A percentile compares a stretch with the other conserved stretches of the same genome.
phyloP scores from a whole-genome alignment of 2,329 filamentous ascomycete species.

The Plectosphaerella sp. region DNA sequence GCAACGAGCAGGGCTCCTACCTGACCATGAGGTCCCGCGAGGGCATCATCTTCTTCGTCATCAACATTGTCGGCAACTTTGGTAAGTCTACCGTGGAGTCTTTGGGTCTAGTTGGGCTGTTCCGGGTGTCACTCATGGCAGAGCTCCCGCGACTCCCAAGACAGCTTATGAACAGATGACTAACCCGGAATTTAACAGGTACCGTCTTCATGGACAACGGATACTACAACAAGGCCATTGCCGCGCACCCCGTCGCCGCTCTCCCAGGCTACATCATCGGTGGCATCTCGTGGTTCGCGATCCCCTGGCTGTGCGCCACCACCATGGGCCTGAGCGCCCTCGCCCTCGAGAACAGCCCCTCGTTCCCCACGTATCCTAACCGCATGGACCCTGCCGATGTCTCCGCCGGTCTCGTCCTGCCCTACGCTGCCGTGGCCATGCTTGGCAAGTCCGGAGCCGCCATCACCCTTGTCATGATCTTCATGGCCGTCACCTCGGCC shows the following conservation, averaged over 20 bases:
- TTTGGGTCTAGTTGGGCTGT: background rate
- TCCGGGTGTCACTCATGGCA: too few species aligned
- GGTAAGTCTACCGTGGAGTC: slow-evolving; percentile 20
- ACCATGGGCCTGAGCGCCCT: slow-evolving; percentile 76
- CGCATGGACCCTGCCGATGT: slow-evolving; percentile 69
- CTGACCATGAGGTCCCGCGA: slow-evolving; percentile 74
- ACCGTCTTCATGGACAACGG: slow-evolving; percentile 75
- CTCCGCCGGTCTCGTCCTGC: slow-evolving; percentile 70
- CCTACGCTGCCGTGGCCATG: slow-evolving; percentile 72
- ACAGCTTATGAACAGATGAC: background rate
- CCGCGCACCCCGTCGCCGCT: slow-evolving; percentile 71
- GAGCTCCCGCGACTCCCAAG: too few species aligned
- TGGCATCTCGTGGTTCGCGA: slow-evolving; percentile 78
- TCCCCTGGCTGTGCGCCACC: slow-evolving; percentile 77
- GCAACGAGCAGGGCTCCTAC: slow-evolving; percentile 72
- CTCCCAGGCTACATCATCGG: slow-evolving; percentile 70
- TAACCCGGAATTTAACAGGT: background rate
- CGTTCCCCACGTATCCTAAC: slow-evolving; percentile 62
- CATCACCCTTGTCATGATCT: slow-evolving; percentile 69
- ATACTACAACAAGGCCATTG: slow-evolving; percentile 84
- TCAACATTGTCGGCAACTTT: slow-evolving; percentile 76
- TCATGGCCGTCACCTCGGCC: slow-evolving; percentile 79
- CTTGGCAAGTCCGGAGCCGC: slow-evolving; percentile 72
- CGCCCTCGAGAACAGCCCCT: slow-evolving; percentile 65
- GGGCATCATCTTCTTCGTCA: slow-evolving; percentile 67